Percentiles rank a stretch among this genome's conserved stretches.
phyloP scores from a whole-genome alignment of 2,329 filamentous ascomycete species.

The Colletotrichum navitas region DNA sequence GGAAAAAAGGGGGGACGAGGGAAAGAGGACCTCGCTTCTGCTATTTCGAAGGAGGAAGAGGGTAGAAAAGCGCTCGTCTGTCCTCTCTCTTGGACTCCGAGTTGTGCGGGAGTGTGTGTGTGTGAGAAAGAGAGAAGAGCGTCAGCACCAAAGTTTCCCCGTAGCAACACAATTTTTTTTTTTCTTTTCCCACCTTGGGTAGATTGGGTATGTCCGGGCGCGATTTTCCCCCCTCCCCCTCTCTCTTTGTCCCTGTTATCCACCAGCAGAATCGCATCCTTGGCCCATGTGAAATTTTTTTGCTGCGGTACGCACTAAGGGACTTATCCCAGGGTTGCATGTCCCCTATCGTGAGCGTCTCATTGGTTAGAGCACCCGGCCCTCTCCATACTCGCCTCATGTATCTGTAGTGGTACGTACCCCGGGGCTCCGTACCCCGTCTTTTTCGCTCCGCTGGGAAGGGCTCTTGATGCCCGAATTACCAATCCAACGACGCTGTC shows the following conservation, averaged over 20 bases:
- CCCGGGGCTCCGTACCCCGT: conserved; percentile 31
- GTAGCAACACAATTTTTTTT: conserved; percentile 40
- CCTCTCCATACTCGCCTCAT: conserved; percentile 18
- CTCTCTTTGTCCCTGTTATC: conserved; percentile 35
- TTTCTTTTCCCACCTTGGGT: conserved; percentile 22
- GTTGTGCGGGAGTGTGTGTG: conserved; percentile 11
- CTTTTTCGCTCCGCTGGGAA: conserved; percentile 35
- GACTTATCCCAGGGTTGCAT: conserved; percentile 18
- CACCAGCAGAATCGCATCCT: conserved; percentile 42
- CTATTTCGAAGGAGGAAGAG: conserved; percentile 34
- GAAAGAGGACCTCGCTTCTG: conserved; percentile 31
- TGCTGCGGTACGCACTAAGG: neutral
- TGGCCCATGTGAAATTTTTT: conserved; percentile 45
- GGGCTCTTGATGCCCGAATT: conserved; percentile 36
- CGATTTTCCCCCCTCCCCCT: neutral
- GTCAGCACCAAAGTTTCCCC: conserved; percentile 22
- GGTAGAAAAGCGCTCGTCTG: conserved; percentile 35
- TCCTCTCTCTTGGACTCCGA: conserved; percentile 40
- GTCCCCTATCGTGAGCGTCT: conserved; percentile 26
- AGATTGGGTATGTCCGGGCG: conserved; percentile 36
- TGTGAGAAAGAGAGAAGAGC: conserved; percentile 6
- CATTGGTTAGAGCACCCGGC: neutral
- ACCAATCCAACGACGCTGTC: conserved; percentile 26
- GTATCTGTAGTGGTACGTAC: conserved; percentile 35
- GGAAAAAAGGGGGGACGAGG: conserved; percentile 11